Evolutionary conservation across 1,284 basidiomycete species (phyloP), one percentile per base, ranked within the genome.

Genomic region (Boletus semigastroideus): DNA sequence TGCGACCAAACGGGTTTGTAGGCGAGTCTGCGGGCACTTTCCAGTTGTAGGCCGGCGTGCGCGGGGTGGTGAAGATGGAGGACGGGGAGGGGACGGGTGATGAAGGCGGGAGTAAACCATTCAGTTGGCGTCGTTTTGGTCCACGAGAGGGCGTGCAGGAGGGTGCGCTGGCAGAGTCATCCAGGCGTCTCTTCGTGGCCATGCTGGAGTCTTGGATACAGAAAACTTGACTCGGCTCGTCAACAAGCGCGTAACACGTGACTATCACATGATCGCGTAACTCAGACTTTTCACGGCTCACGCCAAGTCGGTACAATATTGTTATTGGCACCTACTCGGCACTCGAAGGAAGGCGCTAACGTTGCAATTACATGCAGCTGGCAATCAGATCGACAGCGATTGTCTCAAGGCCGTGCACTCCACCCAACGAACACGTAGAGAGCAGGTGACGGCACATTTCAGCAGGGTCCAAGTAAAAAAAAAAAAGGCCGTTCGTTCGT

Each of bases 1-100:
- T 76, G 28, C 78, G 65, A 5, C 79, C 78, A 54, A 83, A 79
- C 0, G 81, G 80, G 52, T 83, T 83, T 8, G 77, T 73, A 0
- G 81, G 81, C 0, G 80, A 80, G 63, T 83, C 80, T 10, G 67
- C 71, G 12, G 79, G 77, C 5, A 61, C 55, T 10, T 39, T 65
- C 62, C 67, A 69, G 11, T 44, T 55, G 57, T 16, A 52, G n/a
- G 54, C 43, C 5, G 65, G 66, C 4, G 65, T 67, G 48, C 64
- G 56, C 1, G 65, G 65, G 1, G 68, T 70, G 20, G 56, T 52
- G 34, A 58, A 56, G 0, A 39, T 43, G 19, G 67, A 65, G 12
- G 63, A 66, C 14, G 65, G 55, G 2, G 65, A 63, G 0, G 63
- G 49, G 19, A 61, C 16, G 1, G 67, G 65, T 1, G 68, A 68